Conservation (phyloP, 1,139 yeast species). For the Debaryomyces robertsiae region DNA sequence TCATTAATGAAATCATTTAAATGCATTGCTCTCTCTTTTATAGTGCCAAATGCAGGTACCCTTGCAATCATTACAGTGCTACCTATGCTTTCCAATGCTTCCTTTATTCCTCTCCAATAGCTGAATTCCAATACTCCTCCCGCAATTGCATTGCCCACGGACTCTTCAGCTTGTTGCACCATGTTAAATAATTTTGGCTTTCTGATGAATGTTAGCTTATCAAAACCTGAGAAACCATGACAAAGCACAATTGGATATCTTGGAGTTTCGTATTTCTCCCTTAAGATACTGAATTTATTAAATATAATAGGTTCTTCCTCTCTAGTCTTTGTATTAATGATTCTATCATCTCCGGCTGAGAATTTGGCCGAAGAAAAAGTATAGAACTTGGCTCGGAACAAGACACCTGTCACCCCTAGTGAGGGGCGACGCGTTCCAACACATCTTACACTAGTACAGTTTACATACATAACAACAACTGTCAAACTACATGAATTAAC, state of each 20-base stretch:
- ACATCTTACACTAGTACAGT: background rate
- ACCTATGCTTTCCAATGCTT: constrained; percentile 61
- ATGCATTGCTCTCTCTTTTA: constrained; percentile 65
- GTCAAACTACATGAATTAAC: too few relatives aligned
- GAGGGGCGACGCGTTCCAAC: too few relatives aligned
- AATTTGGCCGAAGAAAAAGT: too few relatives aligned
- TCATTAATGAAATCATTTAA: constrained; percentile 55
- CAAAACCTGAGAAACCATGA: constrained; percentile 86
- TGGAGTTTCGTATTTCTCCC: constrained; percentile 36
- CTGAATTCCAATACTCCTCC: constrained; percentile 51
- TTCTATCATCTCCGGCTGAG: background rate
- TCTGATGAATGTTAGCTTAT: constrained; percentile 53
- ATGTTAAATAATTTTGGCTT: constrained; percentile 16
- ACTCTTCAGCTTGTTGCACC: constrained; percentile 7
- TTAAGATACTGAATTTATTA: constrained; percentile 16
- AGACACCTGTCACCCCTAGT: too few relatives aligned
- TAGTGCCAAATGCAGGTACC: constrained; percentile 83
- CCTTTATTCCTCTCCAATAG: constrained; percentile 82
- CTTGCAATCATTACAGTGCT: constrained; percentile 70
- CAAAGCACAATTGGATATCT: constrained; percentile 73
- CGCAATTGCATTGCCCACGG: constrained; percentile 18
- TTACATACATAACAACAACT: constrained; percentile 5
- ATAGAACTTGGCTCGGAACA: too few relatives aligned
- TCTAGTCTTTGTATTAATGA: constrained; percentile 6
- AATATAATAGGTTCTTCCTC: constrained; percentile 13